Evolutionary conservation across 140 eudicot genomes (phyloP).

Genomic region (Stevia rebaudiana): DNA sequence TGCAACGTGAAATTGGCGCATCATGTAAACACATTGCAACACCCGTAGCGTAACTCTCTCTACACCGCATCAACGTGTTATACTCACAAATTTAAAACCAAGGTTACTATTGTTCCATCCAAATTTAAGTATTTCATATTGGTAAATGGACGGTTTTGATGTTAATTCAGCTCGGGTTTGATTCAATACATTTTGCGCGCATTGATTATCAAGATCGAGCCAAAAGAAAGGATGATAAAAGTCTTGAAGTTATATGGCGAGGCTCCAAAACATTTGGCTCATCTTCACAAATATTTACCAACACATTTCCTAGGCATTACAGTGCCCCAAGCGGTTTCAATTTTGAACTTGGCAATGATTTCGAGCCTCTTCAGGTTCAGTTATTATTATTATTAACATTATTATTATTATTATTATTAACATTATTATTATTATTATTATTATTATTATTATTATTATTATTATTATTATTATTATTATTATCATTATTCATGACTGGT

Average conservation of each 20-base stretch:
- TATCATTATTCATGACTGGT: neutral
- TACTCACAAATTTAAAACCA: too few species aligned
- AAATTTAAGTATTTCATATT: neutral
- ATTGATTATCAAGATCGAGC: conserved; percentile 93
- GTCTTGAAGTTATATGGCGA: conserved; percentile 94
- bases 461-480: neutral
- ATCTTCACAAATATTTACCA: conserved; percentile 78
- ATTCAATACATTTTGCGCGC: conserved; percentile 90
- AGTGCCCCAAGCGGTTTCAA: conserved; percentile 78
- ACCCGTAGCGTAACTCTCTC: too few species aligned
- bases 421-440: neutral
- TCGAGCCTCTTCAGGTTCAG: conserved; percentile 72
- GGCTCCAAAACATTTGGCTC: conserved; percentile 91
- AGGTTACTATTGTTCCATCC: too few species aligned
- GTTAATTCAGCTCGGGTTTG: conserved; percentile 67
- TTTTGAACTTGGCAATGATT: conserved; percentile 64
- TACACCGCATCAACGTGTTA: too few species aligned
- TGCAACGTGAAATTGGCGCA: too few species aligned
- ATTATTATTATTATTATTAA: neutral
- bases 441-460: neutral
- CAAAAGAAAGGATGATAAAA: conserved; percentile 67
- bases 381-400: neutral
- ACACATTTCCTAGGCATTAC: conserved; percentile 76
- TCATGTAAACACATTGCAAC: too few species aligned
- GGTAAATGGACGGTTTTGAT: conserved; percentile 8